A percentile compares a stretch with the other conserved stretches of the same genome.
These are phyloP conservation scores for Boletus tomentosulus DNA, from an alignment of 768 basidiomycete species.

Conservation along the genomic window DNA sequence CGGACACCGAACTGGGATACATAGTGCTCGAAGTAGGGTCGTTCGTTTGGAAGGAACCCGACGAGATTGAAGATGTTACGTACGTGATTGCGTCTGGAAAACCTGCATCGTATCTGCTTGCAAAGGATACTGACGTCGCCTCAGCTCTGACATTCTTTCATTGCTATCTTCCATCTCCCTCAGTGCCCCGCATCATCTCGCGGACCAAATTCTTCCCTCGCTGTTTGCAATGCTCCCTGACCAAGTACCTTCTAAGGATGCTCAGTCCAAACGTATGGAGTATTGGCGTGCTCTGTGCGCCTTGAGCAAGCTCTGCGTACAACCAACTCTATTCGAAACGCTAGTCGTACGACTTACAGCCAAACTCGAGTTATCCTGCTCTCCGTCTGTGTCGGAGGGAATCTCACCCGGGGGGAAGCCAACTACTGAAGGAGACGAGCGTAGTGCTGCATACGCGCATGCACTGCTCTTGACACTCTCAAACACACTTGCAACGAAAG, in stretches of 20 bases:
- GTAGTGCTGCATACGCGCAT: slow-evolving; percentile 79
- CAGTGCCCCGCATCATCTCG: slow-evolving; percentile 59
- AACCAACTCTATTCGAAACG: slow-evolving; percentile 76
- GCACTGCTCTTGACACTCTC: slow-evolving; percentile 71
- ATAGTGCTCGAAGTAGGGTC: slow-evolving; percentile 75
- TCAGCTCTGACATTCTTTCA: slow-evolving; percentile 56
- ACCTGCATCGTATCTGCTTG: background rate
- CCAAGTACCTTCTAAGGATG: slow-evolving; percentile 50
- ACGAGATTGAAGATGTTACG: slow-evolving; percentile 55
- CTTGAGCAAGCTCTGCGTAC: slow-evolving; percentile 68
- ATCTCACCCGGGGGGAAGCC: background rate
- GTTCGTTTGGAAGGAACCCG: slow-evolving; percentile 45
- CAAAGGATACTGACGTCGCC: background rate
- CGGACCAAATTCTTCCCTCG: slow-evolving; percentile 72
- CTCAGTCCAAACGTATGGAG: slow-evolving; percentile 50
- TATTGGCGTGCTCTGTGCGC: slow-evolving; percentile 67
- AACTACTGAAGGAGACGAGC: slow-evolving; percentile 45
- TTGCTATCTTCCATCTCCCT: slow-evolving; percentile 61
- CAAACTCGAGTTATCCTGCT: slow-evolving; percentile 70
- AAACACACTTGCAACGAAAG: slow-evolving; percentile 54
- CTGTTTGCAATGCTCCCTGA: slow-evolving; percentile 77
- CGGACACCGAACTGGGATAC: slow-evolving; percentile 72
- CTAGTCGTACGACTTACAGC: slow-evolving; percentile 73
- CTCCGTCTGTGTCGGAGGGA: slow-evolving; percentile 21
- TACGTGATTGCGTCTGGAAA: slow-evolving; percentile 15